Evolutionary conservation across 768 basidiomycete species (phyloP).

Genomic region (Chalciporus sphaerocephalus): DNA sequence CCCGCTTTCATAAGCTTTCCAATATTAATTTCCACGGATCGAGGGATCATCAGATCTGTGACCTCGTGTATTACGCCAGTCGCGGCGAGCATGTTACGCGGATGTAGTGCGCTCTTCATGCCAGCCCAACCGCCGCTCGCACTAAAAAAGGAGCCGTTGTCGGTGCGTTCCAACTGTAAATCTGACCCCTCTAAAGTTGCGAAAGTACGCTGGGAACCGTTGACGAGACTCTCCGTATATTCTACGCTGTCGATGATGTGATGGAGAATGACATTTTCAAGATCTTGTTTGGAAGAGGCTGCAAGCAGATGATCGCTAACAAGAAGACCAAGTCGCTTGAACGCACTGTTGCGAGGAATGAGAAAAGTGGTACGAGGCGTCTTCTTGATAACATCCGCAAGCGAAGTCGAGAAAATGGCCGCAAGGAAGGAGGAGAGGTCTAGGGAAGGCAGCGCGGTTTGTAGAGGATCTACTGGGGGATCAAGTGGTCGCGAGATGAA

Average conservation of each 20-base stretch:
- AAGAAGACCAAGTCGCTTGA: conserved; percentile 76
- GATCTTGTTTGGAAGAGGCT: conserved; percentile 70
- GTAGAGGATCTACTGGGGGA: conserved; percentile 77
- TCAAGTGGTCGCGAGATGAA: conserved; percentile 79
- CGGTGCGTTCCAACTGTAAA: conserved; percentile 62
- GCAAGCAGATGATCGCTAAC: conserved; percentile 84
- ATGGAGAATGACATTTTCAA: conserved; percentile 82
- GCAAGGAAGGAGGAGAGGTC: conserved; percentile 89
- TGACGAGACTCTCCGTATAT: conserved; percentile 58
- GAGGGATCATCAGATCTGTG: conserved; percentile 80
- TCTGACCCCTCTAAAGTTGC: conserved; percentile 83
- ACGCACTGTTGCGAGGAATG: conserved; percentile 87
- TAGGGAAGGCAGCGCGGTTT: conserved; percentile 76
- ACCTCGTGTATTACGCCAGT: conserved; percentile 92
- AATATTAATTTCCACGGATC: conserved; percentile 78
- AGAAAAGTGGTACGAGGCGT: conserved; percentile 75
- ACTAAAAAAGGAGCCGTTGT: conserved; percentile 47
- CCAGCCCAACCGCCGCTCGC: conserved; percentile 78
- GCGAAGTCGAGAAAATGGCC: conserved; percentile 78
- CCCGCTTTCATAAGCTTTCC: conserved; percentile 90
- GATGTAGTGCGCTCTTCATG: conserved; percentile 55
- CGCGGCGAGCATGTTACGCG: conserved; percentile 69
- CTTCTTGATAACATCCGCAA: conserved; percentile 64
- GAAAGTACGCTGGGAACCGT: conserved; percentile 68
- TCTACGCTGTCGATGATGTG: conserved; percentile 75